These are phyloP conservation scores for Fraxinus baroniana DNA, from an alignment of 305 asterid species.

Conservation along the genomic window DNA sequence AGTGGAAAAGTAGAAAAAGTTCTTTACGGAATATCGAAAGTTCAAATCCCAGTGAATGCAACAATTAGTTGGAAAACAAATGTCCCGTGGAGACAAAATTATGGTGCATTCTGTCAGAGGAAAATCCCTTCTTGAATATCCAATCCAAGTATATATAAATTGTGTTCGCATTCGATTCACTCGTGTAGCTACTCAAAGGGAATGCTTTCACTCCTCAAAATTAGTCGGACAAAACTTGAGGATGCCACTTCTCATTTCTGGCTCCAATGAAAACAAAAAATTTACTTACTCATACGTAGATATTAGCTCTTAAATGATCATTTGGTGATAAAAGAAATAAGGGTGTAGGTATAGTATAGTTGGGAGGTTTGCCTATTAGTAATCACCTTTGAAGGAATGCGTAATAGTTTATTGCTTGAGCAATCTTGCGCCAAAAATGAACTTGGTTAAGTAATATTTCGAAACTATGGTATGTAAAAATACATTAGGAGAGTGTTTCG, in stretches of 20 bases:
- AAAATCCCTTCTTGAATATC: too few relatives aligned
- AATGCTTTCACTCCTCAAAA: too few relatives aligned
- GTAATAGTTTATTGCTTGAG: background rate
- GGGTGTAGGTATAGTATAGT: background rate
- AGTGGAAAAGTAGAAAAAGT: too few relatives aligned
- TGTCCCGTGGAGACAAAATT: background rate
- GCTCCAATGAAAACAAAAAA: too few relatives aligned
- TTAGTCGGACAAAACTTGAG: too few relatives aligned
- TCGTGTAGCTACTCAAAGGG: too few relatives aligned
- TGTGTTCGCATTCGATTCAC: too few relatives aligned
- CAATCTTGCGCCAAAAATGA: background rate
- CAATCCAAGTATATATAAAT: background rate
- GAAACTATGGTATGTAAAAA: background rate
- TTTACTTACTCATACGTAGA: too few relatives aligned
- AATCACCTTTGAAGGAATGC: background rate
- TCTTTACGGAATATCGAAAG: background rate
- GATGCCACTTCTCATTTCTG: too few relatives aligned
- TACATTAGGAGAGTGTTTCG: background rate
- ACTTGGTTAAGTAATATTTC: background rate
- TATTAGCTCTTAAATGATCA: too few relatives aligned
- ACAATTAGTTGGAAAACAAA: background rate
- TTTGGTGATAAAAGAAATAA: too few relatives aligned
- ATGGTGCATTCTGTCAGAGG: background rate
- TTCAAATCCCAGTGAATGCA: background rate
- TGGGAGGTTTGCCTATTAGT: background rate